phyloP scores from a whole-genome alignment of 345 rosid genomes.

The Nasturtium officinale region DNA sequence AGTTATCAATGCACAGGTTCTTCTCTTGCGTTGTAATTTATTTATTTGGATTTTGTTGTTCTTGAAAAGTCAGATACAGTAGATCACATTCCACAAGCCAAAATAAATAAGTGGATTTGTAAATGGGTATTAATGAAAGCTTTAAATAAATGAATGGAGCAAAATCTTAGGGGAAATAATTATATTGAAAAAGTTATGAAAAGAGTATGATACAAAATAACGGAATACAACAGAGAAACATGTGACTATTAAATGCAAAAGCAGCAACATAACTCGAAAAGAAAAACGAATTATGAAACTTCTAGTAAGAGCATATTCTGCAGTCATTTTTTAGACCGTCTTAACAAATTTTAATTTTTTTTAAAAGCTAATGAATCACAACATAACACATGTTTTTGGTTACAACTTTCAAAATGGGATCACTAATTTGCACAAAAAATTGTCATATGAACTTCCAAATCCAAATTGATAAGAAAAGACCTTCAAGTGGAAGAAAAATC shows the following conservation, averaged over 20 bases:
- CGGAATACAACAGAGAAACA: conserved; percentile 37
- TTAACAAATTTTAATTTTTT: too few species aligned
- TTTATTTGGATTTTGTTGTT: neutral
- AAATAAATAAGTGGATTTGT: neutral
- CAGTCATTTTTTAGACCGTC: too few species aligned
- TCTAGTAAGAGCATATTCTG: too few species aligned
- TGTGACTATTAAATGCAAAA: conserved; percentile 44
- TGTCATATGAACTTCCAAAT: too few species aligned
- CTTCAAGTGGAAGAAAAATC: too few species aligned
- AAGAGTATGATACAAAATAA: conserved; percentile 22
- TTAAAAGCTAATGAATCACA: too few species aligned
- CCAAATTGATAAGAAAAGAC: too few species aligned
- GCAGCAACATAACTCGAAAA: conserved; percentile 24
- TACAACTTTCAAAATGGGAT: too few species aligned
- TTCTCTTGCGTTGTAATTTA: neutral
- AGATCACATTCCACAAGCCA: neutral
- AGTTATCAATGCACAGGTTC: neutral
- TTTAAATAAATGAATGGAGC: neutral
- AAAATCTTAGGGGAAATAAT: neutral
- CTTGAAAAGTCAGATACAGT: neutral
- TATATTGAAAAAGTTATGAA: neutral
- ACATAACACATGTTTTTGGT: too few species aligned
- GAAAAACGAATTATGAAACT: neutral
- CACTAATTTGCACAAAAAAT: too few species aligned
- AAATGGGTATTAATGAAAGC: neutral